These are phyloP conservation scores for Russula olivacea DNA, from an alignment of 768 basidiomycete genomes.

Conservation along the genomic window DNA sequence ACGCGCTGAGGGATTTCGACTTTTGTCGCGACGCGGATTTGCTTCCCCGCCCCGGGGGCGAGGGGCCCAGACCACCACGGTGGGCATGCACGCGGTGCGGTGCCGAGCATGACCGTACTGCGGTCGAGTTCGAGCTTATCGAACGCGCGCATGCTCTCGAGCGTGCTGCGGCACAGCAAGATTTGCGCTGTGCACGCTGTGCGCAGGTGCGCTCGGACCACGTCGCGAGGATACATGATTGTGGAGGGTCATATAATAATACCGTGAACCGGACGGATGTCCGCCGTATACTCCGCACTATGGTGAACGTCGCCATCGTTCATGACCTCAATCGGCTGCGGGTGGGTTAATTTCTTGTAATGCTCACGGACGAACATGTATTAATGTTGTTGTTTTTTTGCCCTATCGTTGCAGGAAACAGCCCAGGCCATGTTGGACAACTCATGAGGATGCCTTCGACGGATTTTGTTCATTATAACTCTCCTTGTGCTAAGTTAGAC, in stretches of 20 bases:
- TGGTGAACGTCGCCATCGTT: slow-evolving; percentile 75
- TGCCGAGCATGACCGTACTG: slow-evolving; percentile 81
- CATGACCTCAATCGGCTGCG: slow-evolving; percentile 64
- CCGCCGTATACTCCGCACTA: slow-evolving; percentile 66
- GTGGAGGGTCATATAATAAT: slow-evolving; percentile 78
- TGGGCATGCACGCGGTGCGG: slow-evolving; percentile 72
- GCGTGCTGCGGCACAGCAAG: slow-evolving; percentile 78
- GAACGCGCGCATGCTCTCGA: slow-evolving; percentile 66
- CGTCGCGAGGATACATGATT: slow-evolving; percentile 75
- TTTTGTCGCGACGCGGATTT: slow-evolving; percentile 90
- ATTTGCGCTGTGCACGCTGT: slow-evolving; percentile 84
- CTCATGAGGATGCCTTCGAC: slow-evolving; percentile 3
- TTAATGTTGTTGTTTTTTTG: not conserved
- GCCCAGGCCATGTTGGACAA: slow-evolving; percentile 20
- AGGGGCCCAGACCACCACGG: slow-evolving; percentile 37
- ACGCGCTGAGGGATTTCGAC: slow-evolving; percentile 83
- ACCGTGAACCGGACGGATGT: slow-evolving; percentile 68
- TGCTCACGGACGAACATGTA: not conserved
- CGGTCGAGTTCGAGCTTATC: slow-evolving; percentile 84
- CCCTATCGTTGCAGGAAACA: slow-evolving; percentile 14
- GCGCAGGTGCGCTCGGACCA: slow-evolving; percentile 88
- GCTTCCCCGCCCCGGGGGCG: slow-evolving; percentile 49
- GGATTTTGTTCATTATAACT: too few species aligned
- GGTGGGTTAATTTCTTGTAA: slow-evolving; percentile 37
- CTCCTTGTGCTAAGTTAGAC: not conserved